phyloP scores from a whole-genome alignment of 2,329 filamentous ascomycete genomes.

The Erysiphe pulchra region DNA sequence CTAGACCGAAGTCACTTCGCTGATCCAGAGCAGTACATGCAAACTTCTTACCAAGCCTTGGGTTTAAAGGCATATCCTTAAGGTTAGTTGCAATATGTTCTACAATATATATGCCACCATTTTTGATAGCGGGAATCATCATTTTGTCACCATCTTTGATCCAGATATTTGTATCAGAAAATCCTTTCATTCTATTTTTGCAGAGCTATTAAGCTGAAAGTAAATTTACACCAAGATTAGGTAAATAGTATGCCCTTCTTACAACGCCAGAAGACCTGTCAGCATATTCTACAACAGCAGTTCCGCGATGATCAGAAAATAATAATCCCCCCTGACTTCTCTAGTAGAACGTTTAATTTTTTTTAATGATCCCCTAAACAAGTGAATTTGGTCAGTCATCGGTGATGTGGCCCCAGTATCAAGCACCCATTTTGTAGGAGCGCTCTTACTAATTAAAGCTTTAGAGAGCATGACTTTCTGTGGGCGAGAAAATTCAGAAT shows the following conservation, averaged over 20 bases:
- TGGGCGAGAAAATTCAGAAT: too few species aligned
- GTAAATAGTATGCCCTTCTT: background rate
- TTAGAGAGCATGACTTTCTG: background rate
- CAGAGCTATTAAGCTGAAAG: background rate
- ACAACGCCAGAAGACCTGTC: background rate
- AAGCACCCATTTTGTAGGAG: background rate
- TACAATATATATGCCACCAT: background rate
- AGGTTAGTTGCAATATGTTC: background rate
- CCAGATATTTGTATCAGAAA: background rate
- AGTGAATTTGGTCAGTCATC: background rate
- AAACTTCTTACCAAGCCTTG: background rate
- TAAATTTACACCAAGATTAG: background rate
- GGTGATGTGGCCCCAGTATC: background rate
- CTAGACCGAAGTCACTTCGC: background rate
- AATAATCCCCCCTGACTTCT: background rate
- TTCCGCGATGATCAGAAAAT: background rate
- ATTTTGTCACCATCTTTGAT: background rate
- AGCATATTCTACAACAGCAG: background rate
- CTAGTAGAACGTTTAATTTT: background rate
- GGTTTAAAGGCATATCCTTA: background rate
- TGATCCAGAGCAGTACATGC: background rate
- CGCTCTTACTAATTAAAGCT: background rate
- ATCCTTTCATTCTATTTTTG: background rate
- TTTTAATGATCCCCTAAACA: background rate
- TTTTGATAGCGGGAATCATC: background rate